phyloP scores from a whole-genome alignment of 2,329 filamentous ascomycete species.

The Lachnellula occidentalis region DNA sequence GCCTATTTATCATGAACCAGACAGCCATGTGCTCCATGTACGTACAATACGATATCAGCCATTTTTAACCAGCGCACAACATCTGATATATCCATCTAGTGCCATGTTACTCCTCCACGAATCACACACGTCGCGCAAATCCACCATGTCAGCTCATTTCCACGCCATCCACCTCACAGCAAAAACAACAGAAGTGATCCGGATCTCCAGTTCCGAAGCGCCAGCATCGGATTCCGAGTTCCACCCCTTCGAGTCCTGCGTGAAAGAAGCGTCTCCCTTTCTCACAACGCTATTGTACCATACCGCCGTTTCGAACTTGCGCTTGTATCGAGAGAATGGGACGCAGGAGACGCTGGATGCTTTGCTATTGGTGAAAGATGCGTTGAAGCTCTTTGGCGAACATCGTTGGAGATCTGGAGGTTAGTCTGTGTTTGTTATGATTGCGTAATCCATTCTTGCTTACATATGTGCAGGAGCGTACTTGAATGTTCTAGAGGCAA shows the following conservation, averaged over 20 bases:
- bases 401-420: slow-evolving; percentile 13
- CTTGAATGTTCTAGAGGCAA: slow-evolving; percentile 13
- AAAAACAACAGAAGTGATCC: not conserved
- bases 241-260: slow-evolving; percentile 3
- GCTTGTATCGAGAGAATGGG: slow-evolving; percentile 1
- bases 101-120: slow-evolving; percentile 13
- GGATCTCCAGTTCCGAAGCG: slow-evolving; percentile 1
- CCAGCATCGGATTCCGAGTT: not conserved
- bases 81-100: slow-evolving; percentile 1
- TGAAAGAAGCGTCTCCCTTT: slow-evolving; percentile 13
- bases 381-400: slow-evolving; percentile 6
- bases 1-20: slow-evolving; percentile 14
- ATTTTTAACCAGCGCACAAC: not conserved
- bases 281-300: slow-evolving; percentile 11
- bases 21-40: slow-evolving; percentile 13
- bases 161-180: slow-evolving; percentile 1
- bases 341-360: slow-evolving; percentile 5
- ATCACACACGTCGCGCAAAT: slow-evolving; percentile 4
- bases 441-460: not conserved
- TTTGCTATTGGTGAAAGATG: slow-evolving; percentile 4
- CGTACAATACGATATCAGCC: not conserved
- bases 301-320: slow-evolving; percentile 4
- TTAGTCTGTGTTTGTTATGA: not conserved
- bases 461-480: slow-evolving; percentile 6
- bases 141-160: slow-evolving; percentile 2